Evolutionary conservation across 2,329 filamentous ascomycete species (phyloP), one percentile per base, ranked within the genome.

Genomic region (Fusarium sp.): DNA sequence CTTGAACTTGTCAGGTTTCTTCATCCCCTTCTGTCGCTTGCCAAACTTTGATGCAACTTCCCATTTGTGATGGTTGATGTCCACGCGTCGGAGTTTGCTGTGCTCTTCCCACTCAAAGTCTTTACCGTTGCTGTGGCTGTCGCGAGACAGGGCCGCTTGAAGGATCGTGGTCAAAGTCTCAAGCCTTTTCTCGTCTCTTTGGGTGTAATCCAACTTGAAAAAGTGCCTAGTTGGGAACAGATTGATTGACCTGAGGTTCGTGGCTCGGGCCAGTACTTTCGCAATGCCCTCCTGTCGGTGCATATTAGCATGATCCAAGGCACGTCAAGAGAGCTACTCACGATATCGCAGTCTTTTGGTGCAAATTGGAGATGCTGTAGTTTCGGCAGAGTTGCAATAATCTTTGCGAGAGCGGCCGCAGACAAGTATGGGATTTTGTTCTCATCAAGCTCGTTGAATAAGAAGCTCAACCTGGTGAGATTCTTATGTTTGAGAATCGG

Each of bases 401-500:
- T n/a, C 2, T 17, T 42, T 6, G 32, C 29, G 2, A 68, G 46
- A 25, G 38, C 58, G 15, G 15, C 11, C 2, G 65, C 31, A 8
- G 58, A 51, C 2, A 68, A n/a, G 14, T 33, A 52, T 7, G 66
- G 57, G 14, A 57, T 46, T 15, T 45, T 42, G 13, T 27, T 25
- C 14, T 21, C 38, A 4, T 10, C 11, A 2, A 32, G 25, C 9
- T 48, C 51, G 0, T 9, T 6, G 4, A 54, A 49, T 4, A 25
- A 42, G 5, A 70, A 49, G 3, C 19, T 50, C 13, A 70, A 14
- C 2, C 9, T 52, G 21, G 4, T 55, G 2, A 70, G 6, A 10
- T 62, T 54, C 14, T 37, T 31, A 9, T 70, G 65, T 15, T 49
- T 55, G n/a, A 67, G n/a, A 4, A 68, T 60, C 4, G 53, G 57